phyloP scores from a whole-genome alignment of 2,329 filamentous ascomycete genomes.

The Pseudogymnoascus pannorum region DNA sequence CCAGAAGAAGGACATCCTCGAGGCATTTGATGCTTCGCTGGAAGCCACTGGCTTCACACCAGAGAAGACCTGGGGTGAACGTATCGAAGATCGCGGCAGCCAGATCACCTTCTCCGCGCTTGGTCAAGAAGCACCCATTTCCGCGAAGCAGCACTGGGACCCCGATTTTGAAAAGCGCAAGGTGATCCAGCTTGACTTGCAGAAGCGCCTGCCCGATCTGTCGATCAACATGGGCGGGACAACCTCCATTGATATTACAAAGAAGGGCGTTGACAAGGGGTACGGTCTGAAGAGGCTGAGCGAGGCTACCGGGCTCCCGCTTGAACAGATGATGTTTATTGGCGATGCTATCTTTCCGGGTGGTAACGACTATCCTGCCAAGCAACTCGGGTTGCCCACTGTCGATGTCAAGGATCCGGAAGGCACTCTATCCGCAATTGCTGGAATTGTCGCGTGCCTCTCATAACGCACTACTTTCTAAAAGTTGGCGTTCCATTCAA shows the following conservation, averaged over 20 bases:
- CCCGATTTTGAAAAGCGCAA: conserved; percentile 34
- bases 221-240: conserved; percentile 37
- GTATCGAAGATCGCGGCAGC: conserved; percentile 36
- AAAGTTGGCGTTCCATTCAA: not conserved
- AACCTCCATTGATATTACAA: conserved; percentile 35
- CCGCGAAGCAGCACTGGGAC: conserved; percentile 33
- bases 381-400: conserved; percentile 25
- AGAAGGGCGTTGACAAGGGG: conserved; percentile 33
- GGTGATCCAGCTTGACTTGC: conserved; percentile 33
- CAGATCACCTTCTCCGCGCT: conserved; percentile 38
- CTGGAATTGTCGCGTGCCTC: not conserved
- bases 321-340: conserved; percentile 35
- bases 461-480: not conserved
- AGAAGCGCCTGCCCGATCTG: conserved; percentile 29
- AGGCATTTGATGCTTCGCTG: conserved; percentile 31
- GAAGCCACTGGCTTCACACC: conserved; percentile 32
- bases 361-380: conserved; percentile 34
- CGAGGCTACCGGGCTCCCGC: conserved; percentile 22
- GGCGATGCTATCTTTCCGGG: conserved; percentile 35
- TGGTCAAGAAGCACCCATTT: conserved; percentile 33
- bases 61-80: conserved; percentile 33
- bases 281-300: conserved; percentile 14
- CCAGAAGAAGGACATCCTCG: conserved; percentile 26
- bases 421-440: not conserved
- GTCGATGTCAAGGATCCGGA: not conserved